Evolutionary conservation across 805 yeast species (phyloP).

Genomic region (Cyberlindnera mycetangii): DNA sequence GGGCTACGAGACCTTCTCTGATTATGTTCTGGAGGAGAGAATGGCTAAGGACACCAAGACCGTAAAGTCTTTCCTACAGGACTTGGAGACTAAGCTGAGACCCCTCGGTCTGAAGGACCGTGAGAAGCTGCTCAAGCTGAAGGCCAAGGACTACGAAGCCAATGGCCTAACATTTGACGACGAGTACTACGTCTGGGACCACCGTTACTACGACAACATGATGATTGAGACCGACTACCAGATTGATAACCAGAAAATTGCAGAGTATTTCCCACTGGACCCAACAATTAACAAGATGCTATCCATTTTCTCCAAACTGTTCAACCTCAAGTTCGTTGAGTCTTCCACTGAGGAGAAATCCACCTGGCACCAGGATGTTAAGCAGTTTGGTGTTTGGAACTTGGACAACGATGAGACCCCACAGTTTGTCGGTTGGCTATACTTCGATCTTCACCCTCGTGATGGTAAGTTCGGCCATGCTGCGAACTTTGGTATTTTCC

Average conservation of each 20-base stretch:
- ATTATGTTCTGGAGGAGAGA: conserved; percentile 68
- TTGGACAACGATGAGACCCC: conserved; percentile 47
- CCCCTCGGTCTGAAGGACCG: conserved; percentile 61
- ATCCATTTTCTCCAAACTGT: conserved; percentile 62
- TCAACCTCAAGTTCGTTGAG: conserved; percentile 64
- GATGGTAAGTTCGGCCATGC: conserved; percentile 89
- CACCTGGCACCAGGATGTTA: conserved; percentile 80
- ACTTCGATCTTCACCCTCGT: conserved; percentile 81
- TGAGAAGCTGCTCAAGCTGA: conserved; percentile 45
- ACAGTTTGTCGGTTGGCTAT: conserved; percentile 72
- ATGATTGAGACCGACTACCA: conserved; percentile 64
- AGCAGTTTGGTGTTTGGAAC: conserved; percentile 69
- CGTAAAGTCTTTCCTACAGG: conserved; percentile 60
- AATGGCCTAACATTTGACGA: conserved; percentile 42
- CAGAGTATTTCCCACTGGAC: conserved; percentile 77
- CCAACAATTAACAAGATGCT: conserved; percentile 69
- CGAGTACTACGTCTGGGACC: conserved; percentile 68
- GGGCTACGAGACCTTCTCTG: conserved; percentile 69
- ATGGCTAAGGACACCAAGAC: conserved; percentile 71
- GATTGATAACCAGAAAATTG: conserved; percentile 67
- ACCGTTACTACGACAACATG: conserved; percentile 60
- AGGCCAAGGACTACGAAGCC: conserved; percentile 47
- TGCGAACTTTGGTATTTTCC: conserved; percentile 69
- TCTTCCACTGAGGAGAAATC: conserved; percentile 35
- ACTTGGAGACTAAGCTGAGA: conserved; percentile 53